Evolutionary conservation across 306 rosid species (phyloP), one percentile per base, ranked within the genome.

Genomic region (Vigna unguiculata): DNA sequence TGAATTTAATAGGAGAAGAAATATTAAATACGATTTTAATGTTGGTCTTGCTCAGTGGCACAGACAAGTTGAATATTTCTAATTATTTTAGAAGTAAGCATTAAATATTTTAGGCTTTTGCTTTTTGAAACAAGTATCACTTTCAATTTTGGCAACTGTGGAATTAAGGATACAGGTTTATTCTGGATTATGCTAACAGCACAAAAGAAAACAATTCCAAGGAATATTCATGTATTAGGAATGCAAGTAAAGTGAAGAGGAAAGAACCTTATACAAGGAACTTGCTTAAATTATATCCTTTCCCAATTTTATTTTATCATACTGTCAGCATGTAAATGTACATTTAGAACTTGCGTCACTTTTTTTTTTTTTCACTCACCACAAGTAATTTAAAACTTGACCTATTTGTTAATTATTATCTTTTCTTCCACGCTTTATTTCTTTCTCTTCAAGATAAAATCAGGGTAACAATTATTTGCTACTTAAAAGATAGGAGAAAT

Each of bases 131-230:
- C 22, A 30, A 60, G 15, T 1, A 15, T 5, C 14, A 30, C 1
- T 16, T 25, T 20, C 64, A 32, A 8, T 54, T n/a, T 51, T 34
- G 34, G 43, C 69, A 60, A 74, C 15, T 60, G 71, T 28, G 60
- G 21, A 74, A 58, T 17, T n/a, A 25, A 65, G 20, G n/a, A 36
- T 17, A 32, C 25, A 17, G 58, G 22, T n/a, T 49, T 49, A 49
- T 4, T 7, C 2, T 17, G 10, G 22, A 49, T 7, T 6, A 49
- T 5, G 55, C 1, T 5, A 32, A 32, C 36, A 32, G 36, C 36
- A 32, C 7, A 32, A 32, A 32, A 32, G 36, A 32, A 32, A 32
- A 2, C 32, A 4, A 32, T 34, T 34, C 38, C 38, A 34, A 34
- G 38, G 38, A 34, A 34, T 34, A 34, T 34, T 34, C 8, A 6